Percentiles rank a stretch among this genome's conserved stretches.
These are phyloP conservation scores for Zea mays DNA, from an alignment of 176 grass and related monocot species.

Conservation along the genomic window DNA sequence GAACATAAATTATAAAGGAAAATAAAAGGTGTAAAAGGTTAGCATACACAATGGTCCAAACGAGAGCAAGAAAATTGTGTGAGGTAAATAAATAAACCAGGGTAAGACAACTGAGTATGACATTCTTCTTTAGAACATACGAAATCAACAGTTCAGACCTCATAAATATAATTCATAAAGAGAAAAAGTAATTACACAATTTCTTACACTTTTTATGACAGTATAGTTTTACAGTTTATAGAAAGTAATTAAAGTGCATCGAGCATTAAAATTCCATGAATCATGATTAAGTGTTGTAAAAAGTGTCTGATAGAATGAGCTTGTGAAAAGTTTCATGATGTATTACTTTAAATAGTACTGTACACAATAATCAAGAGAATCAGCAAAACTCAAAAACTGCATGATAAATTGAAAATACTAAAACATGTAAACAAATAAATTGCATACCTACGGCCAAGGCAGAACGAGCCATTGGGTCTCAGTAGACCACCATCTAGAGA, in stretches of 20 bases:
- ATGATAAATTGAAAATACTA: conserved; percentile 14
- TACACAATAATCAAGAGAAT: conserved; percentile 23
- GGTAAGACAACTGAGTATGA: background rate
- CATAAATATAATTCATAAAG: conserved; percentile 14
- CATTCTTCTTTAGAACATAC: background rate
- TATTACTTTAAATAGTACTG: background rate
- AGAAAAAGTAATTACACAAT: background rate
- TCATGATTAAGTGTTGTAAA: no score
- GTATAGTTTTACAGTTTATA: conserved; percentile 3
- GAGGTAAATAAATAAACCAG: conserved; percentile 18
- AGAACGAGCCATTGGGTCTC: conserved; percentile 63
- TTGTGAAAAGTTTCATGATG: conserved; percentile 21
- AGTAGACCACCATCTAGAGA: conserved; percentile 88
- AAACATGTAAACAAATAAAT: conserved; percentile 6
- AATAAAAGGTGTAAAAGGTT: no score
- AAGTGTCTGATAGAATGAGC: background rate
- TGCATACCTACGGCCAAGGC: conserved; percentile 66
- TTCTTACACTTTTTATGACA: background rate
- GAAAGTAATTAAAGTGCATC: background rate
- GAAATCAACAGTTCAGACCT: conserved; percentile 11
- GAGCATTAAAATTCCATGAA: background rate
- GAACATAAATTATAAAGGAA: no score
- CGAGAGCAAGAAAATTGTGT: background rate
- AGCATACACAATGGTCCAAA: conserved; percentile 1
- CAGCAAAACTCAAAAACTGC: conserved; percentile 29